Evolutionary conservation across 78 protist species (phyloP).

Genomic region (Dictyostelium capitatum): DNA sequence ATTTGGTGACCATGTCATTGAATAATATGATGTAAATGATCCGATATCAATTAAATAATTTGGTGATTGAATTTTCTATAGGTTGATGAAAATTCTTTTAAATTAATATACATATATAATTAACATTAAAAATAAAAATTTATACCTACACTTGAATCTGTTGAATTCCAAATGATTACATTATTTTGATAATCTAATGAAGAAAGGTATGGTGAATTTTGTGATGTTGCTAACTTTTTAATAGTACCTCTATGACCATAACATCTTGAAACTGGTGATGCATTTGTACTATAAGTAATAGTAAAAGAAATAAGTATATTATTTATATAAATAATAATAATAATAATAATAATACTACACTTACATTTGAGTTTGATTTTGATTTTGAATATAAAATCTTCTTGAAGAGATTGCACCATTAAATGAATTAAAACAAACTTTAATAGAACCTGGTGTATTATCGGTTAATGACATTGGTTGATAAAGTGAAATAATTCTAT

Average conservation of each 20-base stretch:
- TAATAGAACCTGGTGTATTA: slow-evolving; percentile 60
- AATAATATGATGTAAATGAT: not conserved
- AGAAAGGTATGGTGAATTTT: slow-evolving; percentile 10
- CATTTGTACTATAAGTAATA: slow-evolving; percentile 11
- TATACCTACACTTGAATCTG: slow-evolving; percentile 7
- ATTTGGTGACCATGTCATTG: slow-evolving; percentile 60
- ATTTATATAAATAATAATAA: not conserved
- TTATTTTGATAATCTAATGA: slow-evolving; percentile 45
- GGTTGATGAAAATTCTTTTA: not conserved
- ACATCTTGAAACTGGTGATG: slow-evolving; percentile 52
- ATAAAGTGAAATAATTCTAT: slow-evolving; percentile 58
- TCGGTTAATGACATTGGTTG: slow-evolving; percentile 58
- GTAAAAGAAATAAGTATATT: not conserved
- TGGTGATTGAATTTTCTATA: slow-evolving; percentile 38
- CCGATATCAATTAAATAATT: slow-evolving; percentile 38
- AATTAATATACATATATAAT: not conserved
- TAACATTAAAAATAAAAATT: not conserved
- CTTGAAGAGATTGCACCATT: slow-evolving; percentile 69
- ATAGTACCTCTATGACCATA: slow-evolving; percentile 45
- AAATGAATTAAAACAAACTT: slow-evolving; percentile 64
- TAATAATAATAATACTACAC: not conserved
- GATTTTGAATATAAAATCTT: slow-evolving; percentile 58
- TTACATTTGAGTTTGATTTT: slow-evolving; percentile 71
- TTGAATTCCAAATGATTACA: slow-evolving; percentile 43
- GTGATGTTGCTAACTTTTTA: slow-evolving; percentile 1